Evolutionary conservation across 225 moss, liverwort and hornwort species (phyloP).

Genomic region (Polytrichum commune): DNA sequence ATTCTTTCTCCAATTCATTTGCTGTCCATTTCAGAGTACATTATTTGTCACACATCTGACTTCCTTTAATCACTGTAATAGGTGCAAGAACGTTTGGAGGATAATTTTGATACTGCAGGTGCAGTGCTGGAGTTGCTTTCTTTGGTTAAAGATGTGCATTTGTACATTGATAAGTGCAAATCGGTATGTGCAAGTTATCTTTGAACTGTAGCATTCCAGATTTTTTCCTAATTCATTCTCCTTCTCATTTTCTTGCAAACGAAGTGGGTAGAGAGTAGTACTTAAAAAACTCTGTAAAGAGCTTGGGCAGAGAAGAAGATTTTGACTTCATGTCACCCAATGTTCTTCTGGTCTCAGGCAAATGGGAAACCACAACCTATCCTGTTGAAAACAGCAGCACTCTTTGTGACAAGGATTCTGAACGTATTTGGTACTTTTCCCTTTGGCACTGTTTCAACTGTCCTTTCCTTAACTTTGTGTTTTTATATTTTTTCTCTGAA

Average conservation of each 20-base stretch:
- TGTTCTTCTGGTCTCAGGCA: constrained; percentile 25
- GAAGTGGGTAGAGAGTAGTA: no score
- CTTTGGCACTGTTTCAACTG: neutral
- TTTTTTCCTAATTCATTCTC: no score
- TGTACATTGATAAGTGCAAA: constrained; percentile 65
- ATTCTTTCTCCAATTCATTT: no score
- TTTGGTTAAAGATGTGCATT: constrained; percentile 66
- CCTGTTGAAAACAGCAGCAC: constrained; percentile 59
- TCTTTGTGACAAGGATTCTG: constrained; percentile 70
- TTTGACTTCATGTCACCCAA: no score
- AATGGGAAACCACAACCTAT: constrained; percentile 29
- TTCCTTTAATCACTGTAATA: constrained; percentile 13
- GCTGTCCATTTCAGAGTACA: no score
- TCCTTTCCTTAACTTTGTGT: no score
- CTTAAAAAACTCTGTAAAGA: no score
- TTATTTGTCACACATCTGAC: no score
- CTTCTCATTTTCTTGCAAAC: no score
- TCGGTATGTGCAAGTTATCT: constrained; percentile 42
- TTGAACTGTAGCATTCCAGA: neutral
- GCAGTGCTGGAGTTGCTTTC: constrained; percentile 68
- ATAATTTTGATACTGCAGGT: constrained; percentile 89
- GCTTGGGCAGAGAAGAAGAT: no score
- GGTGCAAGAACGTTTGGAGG: constrained; percentile 76
- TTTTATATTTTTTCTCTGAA: no score
- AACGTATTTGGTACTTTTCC: constrained; percentile 57